Conservation (phyloP, 129 eudicot genomes). For the Flaveria ramosissima region DNA sequence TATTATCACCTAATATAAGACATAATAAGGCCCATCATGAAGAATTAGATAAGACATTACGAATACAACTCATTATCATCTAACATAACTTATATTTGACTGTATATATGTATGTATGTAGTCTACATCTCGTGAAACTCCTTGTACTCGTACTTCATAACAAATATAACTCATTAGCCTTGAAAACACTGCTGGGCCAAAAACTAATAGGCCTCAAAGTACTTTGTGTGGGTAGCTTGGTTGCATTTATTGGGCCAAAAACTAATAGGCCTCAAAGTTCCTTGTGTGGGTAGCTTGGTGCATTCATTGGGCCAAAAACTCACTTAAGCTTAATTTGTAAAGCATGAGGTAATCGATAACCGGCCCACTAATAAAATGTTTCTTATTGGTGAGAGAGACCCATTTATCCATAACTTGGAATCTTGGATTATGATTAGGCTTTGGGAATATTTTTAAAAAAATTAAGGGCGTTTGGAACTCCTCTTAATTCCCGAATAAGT, state of each 20-base stretch:
- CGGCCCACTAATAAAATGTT: background rate
- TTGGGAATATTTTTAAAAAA: background rate
- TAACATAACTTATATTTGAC: too few relatives aligned
- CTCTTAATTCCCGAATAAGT: too few relatives aligned
- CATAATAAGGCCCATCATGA: too few relatives aligned
- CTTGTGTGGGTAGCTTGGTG: background rate
- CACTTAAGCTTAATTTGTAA: background rate
- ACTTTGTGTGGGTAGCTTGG: background rate
- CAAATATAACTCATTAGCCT: background rate
- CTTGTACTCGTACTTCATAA: background rate
- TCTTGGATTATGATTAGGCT: background rate
- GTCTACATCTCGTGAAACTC: background rate
- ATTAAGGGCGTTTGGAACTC: too few relatives aligned
- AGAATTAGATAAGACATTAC: too few relatives aligned
- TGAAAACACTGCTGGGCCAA: background rate
- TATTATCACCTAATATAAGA: too few relatives aligned
- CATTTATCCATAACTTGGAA: too few relatives aligned
- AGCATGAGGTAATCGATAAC: background rate
- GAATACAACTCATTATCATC: too few relatives aligned
- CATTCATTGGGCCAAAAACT: background rate
- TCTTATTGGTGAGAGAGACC: background rate
- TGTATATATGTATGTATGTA: background rate
- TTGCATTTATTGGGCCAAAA: background rate
- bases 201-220: background rate
- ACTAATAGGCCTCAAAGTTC: background rate